A percentile compares a stretch with the other conserved stretches of the same genome.
phyloP scores from a whole-genome alignment of 306 rosid genomes.

The Erythrophleum fordii region DNA sequence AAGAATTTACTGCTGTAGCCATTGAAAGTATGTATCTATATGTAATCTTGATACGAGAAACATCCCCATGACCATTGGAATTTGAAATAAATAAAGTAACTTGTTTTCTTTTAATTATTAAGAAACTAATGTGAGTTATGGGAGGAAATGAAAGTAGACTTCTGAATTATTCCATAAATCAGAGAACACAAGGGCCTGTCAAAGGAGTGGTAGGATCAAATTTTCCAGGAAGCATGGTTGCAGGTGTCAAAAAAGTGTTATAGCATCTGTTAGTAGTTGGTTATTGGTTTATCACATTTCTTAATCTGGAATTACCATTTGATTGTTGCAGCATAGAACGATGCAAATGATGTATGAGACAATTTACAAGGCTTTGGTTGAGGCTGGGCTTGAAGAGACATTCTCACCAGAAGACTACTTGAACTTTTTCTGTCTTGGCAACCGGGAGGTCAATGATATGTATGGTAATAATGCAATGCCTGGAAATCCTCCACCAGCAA shows the following conservation, averaged over 20 bases:
- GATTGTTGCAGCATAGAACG: conserved; percentile 74
- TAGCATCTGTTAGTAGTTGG: conserved; percentile 7
- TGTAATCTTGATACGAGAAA: neutral
- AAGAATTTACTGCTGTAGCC: neutral
- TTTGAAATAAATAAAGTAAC: neutral
- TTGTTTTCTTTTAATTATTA: neutral
- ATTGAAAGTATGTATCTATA: neutral
- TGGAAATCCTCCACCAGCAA: conserved; percentile 70
- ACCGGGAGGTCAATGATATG: conserved; percentile 72
- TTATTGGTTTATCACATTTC: conserved; percentile 24
- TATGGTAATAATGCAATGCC: conserved; percentile 39
- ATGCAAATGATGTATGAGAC: conserved; percentile 99
- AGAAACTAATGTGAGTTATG: neutral
- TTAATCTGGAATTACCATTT: conserved; percentile 2
- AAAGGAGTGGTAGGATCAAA: too few relatives aligned
- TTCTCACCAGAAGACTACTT: conserved; percentile 90
- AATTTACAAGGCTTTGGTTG: conserved; percentile 81
- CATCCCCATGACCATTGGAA: neutral
- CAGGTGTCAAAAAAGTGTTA: neutral
- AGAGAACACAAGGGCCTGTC: neutral
- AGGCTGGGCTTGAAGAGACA: conserved; percentile 82
- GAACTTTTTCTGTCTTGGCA: conserved; percentile 97
- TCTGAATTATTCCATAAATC: neutral
- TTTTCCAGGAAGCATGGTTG: neutral
- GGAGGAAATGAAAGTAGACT: too few relatives aligned